Conservation (phyloP, 116 monocot genomes). For the Zostera marina region DNA sequence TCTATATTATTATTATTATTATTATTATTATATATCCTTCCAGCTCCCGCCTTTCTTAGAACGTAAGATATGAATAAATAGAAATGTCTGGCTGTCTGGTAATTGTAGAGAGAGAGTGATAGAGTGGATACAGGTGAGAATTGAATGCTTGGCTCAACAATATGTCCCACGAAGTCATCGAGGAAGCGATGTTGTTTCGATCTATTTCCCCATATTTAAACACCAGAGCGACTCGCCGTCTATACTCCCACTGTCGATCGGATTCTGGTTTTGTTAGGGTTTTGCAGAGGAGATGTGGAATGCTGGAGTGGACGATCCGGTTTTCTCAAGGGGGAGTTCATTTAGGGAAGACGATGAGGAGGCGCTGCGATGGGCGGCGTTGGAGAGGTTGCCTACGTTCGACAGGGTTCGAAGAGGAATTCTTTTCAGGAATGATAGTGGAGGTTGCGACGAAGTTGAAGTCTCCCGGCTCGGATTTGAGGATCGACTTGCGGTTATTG, state of each 20-base stretch:
- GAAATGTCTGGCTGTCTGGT: not conserved
- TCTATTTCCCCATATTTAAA: constrained; percentile 21
- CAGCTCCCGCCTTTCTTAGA: too few species aligned
- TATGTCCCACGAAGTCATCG: constrained; percentile 6
- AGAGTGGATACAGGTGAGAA: constrained; percentile 14
- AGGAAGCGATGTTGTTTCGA: not conserved
- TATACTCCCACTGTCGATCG: not conserved
- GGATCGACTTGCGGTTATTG: constrained; percentile 46
- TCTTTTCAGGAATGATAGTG: constrained; percentile 14
- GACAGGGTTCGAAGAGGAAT: constrained; percentile 52
- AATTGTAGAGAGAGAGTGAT: constrained; percentile 10
- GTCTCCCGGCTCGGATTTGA: constrained; percentile 29
- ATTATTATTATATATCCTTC: too few species aligned
- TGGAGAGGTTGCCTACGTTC: constrained; percentile 77
- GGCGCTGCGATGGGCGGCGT: constrained; percentile 83
- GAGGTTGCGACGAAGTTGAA: constrained; percentile 42
- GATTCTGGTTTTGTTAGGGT: not conserved
- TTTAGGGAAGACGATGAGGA: constrained; percentile 58
- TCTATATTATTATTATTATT: too few species aligned
- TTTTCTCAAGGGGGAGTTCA: constrained; percentile 71
- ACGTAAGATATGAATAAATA: too few species aligned
- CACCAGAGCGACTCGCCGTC: constrained; percentile 5
- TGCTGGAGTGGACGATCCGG: constrained; percentile 26
- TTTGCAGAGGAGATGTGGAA: constrained; percentile 44
- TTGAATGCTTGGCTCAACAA: constrained; percentile 51